Evolutionary conservation across 345 rosid genomes (phyloP), one percentile per base, ranked within the genome.

Genomic region (Eucalyptus curtisii): DNA sequence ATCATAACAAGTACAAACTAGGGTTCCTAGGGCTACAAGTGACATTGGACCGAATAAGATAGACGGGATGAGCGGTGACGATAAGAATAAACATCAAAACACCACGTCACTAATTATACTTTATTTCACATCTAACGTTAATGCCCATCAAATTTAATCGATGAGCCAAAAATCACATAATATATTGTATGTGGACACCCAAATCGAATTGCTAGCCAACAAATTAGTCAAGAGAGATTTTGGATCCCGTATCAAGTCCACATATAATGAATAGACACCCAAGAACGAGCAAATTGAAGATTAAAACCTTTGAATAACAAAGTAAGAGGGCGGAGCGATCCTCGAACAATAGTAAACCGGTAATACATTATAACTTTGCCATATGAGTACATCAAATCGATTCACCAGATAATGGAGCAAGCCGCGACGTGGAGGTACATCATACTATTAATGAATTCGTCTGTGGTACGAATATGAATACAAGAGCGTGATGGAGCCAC

Each of bases 81-180:
- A 64, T n/a, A n/a, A n/a, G 40, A 15, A 64, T 64, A n/a, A n/a
- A 59, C 10, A 64, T 64, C 3, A 1, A 64, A n/a, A 64, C 10
- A 64, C 15, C 40, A 14, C 4, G 5, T 8, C 3, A n/a, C 19
- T n/a, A n/a, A n/a, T 13, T 59, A 59, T 1, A 27, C 7, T 4
- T 27, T n/a, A 31, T 4, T 7, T 17, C 7, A 16, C 22, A 33
- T 68, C 9, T 33, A 31, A 6, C 0, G 0, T 15, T 64, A n/a
- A n/a, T n/a, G n/a, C n/a, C 40, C 3, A 10, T 31, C 3, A 17
- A n/a, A 66, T 31, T 31, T 15, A 17, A 31, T 16, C 6, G 0
- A 33, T 14, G 44, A 68, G 80, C 37, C 24, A 68, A 68, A 31
- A 68, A 33, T 68, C 24, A 68, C 44, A 6, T n/a, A 17, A 68